phyloP scores from a whole-genome alignment of 2,329 filamentous ascomycete genomes.

The Colletotrichum chrysophilum region DNA sequence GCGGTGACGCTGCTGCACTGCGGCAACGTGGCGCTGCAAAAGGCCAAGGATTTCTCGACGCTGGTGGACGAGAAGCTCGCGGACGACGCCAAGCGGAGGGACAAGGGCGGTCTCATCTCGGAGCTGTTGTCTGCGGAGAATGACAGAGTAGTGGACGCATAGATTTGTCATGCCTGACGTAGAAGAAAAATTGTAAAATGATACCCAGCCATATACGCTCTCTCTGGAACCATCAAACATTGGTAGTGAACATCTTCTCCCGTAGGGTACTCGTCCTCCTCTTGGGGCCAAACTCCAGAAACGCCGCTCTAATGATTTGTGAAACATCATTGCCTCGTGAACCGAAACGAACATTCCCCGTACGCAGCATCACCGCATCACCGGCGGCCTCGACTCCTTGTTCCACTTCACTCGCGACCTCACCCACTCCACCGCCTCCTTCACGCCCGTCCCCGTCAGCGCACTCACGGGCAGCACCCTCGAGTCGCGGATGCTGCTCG shows the following conservation, averaged over 20 bases:
- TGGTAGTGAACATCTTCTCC: neutral
- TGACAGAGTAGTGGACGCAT: conserved; percentile 59
- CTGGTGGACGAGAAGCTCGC: conserved; percentile 76
- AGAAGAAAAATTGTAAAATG: conserved; percentile 16
- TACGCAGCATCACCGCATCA: conserved; percentile 74
- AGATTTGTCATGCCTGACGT: conserved; percentile 32
- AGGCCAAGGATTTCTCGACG: conserved; percentile 80
- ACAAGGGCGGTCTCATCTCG: conserved; percentile 79
- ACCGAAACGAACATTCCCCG: neutral
- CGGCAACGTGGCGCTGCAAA: conserved; percentile 74
- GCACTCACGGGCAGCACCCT: conserved; percentile 91
- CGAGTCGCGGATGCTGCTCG: conserved; percentile 84
- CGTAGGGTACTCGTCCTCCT: neutral
- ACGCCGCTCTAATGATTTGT: conserved; percentile 15
- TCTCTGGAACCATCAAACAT: neutral
- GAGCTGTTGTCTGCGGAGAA: conserved; percentile 83
- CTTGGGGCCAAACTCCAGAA: conserved; percentile 4
- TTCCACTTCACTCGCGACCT: conserved; percentile 94
- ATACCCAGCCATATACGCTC: conserved; percentile 20
- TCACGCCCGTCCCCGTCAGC: conserved; percentile 85
- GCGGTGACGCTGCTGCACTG: conserved; percentile 80
- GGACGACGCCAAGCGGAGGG: conserved; percentile 78
- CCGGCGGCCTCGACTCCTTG: conserved; percentile 87
- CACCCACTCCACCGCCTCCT: conserved; percentile 97
- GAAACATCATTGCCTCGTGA: conserved; percentile 15